A percentile compares a stretch with the other conserved stretches of the same genome.
phyloP scores from a whole-genome alignment of 345 rosid genomes.

The Hibiscus syriacus region DNA sequence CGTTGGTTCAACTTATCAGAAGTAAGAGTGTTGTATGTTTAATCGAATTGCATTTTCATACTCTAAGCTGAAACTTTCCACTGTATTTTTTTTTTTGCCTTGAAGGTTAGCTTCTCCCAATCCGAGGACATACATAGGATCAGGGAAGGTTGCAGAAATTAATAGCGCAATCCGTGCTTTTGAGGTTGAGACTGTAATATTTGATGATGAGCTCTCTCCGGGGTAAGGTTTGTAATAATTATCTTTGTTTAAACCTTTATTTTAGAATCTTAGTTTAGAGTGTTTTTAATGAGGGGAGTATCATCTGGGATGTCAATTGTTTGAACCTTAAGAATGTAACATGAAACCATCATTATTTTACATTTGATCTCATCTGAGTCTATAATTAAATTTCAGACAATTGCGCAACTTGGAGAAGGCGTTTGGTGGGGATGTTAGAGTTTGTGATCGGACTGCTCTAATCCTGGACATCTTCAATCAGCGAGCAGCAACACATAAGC shows the following conservation, averaged over 20 bases:
- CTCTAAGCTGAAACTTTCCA: neutral
- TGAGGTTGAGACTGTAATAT: slow-evolving; percentile 78
- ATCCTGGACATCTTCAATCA: slow-evolving; percentile 92
- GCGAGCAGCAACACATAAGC: slow-evolving; percentile 96
- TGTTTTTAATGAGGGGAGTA: neutral
- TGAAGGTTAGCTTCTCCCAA: slow-evolving; percentile 71
- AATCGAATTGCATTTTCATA: neutral
- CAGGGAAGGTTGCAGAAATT: slow-evolving; percentile 85
- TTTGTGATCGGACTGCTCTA: slow-evolving; percentile 95
- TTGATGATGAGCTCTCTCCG: too few relatives aligned
- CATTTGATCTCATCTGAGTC: neutral
- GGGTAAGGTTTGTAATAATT: slow-evolving; percentile 49
- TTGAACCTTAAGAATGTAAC: neutral
- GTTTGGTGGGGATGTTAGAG: too few relatives aligned
- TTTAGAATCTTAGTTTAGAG: neutral
- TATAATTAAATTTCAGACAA: slow-evolving; percentile 39
- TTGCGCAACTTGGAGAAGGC: too few relatives aligned
- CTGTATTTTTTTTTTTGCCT: neutral
- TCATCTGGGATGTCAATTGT: neutral
- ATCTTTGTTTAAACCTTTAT: neutral
- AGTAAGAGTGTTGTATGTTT: slow-evolving; percentile 34
- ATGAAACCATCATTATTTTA: neutral
- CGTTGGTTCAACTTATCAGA: slow-evolving; percentile 82
- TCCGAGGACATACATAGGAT: slow-evolving; percentile 89
- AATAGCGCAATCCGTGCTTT: slow-evolving; percentile 65